phyloP scores from a whole-genome alignment of 2,329 filamentous ascomycete species.

The Cladophialophora immunda region DNA sequence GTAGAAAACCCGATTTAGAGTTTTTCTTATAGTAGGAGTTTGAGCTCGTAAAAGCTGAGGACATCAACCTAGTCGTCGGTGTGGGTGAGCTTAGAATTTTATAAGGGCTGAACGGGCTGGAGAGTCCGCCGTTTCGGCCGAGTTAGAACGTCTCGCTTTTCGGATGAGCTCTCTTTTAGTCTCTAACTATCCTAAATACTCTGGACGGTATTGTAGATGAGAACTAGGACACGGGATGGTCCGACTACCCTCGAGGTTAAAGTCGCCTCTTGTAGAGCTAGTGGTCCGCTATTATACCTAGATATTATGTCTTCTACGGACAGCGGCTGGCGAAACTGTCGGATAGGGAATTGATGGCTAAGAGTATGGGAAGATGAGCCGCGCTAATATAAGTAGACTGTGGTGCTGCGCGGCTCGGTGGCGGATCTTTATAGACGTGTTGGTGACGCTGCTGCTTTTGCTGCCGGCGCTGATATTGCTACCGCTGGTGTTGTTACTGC shows the following conservation, averaged over 20 bases:
- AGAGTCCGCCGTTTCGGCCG: constrained; percentile 9
- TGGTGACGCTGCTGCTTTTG: no score
- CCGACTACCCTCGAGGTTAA: neutral
- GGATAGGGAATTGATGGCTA: neutral
- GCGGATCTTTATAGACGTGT: constrained; percentile 15
- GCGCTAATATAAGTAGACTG: constrained; percentile 19
- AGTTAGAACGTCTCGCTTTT: no score
- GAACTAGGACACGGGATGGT: neutral
- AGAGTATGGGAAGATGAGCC: constrained; percentile 27
- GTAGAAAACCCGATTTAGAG: constrained; percentile 34
- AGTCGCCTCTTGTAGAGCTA: neutral
- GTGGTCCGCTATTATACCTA: neutral
- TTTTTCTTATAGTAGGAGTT: constrained; percentile 36
- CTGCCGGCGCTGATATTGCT: no score
- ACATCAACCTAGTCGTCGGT: constrained; percentile 38
- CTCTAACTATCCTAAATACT: constrained; percentile 19
- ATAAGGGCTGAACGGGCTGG: constrained; percentile 20
- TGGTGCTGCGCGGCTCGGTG: neutral
- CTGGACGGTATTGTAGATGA: constrained; percentile 23
- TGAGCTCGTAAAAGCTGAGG: constrained; percentile 37
- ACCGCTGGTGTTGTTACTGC: no score
- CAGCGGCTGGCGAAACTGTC: neutral
- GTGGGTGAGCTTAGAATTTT: constrained; percentile 20
- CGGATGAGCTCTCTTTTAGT: neutral
- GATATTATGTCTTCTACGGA: constrained; percentile 1